These are phyloP conservation scores for Lycium barbarum DNA, from an alignment of 257 asterid genomes.

Conservation along the genomic window DNA sequence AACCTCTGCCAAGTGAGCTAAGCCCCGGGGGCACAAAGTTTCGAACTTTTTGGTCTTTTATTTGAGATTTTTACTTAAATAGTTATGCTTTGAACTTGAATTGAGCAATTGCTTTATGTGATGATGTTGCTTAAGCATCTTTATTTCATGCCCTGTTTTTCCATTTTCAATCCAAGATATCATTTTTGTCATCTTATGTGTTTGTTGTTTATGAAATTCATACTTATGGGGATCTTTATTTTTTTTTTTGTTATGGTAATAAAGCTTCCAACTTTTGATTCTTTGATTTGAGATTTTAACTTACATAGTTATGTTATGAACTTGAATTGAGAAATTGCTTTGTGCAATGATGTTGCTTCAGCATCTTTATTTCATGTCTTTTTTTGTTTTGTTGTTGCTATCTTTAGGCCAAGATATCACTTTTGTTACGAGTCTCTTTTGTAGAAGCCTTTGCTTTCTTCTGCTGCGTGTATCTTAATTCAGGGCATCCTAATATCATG, in stretches of 20 bases:
- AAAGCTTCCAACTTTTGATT: too few relatives aligned
- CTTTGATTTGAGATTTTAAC: too few relatives aligned
- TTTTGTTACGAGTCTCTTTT: not conserved
- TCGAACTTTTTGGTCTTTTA: not conserved
- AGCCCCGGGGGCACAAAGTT: not conserved
- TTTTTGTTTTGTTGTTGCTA: not conserved
- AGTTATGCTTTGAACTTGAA: not conserved
- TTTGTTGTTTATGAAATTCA: too few relatives aligned
- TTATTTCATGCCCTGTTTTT: not conserved
- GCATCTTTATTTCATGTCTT: not conserved
- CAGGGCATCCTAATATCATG: not conserved
- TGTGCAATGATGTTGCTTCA: too few relatives aligned
- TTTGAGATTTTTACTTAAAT: not conserved
- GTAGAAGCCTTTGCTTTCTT: not conserved
- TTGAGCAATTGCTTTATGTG: not conserved
- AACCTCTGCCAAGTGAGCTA: not conserved
- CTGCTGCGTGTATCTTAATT: not conserved
- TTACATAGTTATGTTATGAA: too few relatives aligned
- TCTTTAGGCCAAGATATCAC: not conserved
- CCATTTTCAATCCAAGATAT: too few relatives aligned
- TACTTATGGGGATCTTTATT: too few relatives aligned
- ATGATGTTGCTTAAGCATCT: not conserved
- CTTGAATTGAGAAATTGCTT: too few relatives aligned
- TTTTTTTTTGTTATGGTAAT: too few relatives aligned
- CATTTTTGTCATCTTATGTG: too few relatives aligned